A percentile compares a stretch with the other conserved stretches of the same genome.
phyloP scores from a whole-genome alignment of 495 filamentous ascomycete genomes.

The Mycothermus thermophilus region DNA sequence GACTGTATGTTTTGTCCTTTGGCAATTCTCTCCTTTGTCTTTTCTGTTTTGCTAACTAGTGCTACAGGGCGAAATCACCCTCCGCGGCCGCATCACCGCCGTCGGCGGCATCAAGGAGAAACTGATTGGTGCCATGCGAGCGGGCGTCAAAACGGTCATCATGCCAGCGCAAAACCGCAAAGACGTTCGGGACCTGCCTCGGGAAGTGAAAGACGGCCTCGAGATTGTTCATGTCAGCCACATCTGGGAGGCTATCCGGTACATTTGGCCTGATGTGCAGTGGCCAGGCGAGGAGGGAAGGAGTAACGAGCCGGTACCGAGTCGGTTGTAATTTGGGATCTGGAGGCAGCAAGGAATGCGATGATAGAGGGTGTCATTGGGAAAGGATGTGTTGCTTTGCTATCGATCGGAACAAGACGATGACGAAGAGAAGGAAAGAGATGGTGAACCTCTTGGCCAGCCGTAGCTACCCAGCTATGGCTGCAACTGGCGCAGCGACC shows the following conservation, averaged over 20 bases:
- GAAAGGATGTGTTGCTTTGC: no score
- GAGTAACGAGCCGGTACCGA: constrained; percentile 27
- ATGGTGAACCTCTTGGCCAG: no score
- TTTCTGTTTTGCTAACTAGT: background rate
- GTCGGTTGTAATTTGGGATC: constrained; percentile 22
- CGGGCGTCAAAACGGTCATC: constrained; percentile 88
- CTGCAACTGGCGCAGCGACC: no score
- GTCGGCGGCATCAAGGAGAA: constrained; percentile 99
- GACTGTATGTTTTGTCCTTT: constrained; percentile 42
- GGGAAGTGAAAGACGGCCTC: constrained; percentile 77
- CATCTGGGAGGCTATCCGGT: constrained; percentile 76
- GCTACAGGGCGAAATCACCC: constrained; percentile 65
- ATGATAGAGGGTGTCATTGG: no score
- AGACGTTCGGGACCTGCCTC: constrained; percentile 81
- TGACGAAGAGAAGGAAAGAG: no score
- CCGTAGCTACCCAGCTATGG: no score
- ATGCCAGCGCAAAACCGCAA: constrained; percentile 81
- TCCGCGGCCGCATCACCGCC: constrained; percentile 73
- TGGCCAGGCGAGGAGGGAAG: constrained; percentile 64
- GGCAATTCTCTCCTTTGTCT: background rate
- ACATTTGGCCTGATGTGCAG: constrained; percentile 71
- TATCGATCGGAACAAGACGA: no score
- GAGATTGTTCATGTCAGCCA: constrained; percentile 83
- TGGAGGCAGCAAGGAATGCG: no score
- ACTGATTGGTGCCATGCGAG: constrained; percentile 82